Evolutionary conservation across 2,329 filamentous ascomycete species (phyloP).

Genomic region (Ophiostoma tasmaniense): DNA sequence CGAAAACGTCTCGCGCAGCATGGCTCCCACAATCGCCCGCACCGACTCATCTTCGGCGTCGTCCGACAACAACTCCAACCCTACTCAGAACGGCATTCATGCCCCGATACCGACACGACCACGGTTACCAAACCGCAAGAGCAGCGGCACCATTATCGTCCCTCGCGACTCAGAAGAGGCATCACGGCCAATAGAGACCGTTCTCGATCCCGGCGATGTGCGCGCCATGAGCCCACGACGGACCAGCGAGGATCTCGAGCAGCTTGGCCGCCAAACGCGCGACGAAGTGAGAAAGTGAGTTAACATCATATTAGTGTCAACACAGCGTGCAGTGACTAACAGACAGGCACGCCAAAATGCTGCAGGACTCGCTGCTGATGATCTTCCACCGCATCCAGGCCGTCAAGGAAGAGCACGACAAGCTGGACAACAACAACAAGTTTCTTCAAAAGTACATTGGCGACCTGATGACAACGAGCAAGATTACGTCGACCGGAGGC

Average conservation of each 20-base stretch:
- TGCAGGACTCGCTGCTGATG: constrained; percentile 82
- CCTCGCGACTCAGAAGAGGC: constrained; percentile 60
- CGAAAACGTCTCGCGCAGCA: not conserved
- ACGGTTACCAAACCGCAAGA: constrained; percentile 62
- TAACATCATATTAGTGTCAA: too few relatives aligned
- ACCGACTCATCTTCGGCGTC: constrained; percentile 30
- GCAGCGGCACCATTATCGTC: constrained; percentile 75
- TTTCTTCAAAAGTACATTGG: constrained; percentile 98
- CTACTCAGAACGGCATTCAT: constrained; percentile 32
- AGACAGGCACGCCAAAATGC: constrained; percentile 64
- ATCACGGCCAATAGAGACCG: constrained; percentile 62
- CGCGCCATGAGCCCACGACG: constrained; percentile 88
- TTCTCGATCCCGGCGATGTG: constrained; percentile 80
- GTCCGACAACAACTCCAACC: constrained; percentile 9
- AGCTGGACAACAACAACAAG: constrained; percentile 92
- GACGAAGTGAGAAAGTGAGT: constrained; percentile 53
- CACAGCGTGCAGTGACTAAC: constrained; percentile 7
- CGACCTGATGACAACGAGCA: constrained; percentile 82
- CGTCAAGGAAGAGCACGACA: constrained; percentile 90
- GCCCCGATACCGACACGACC: constrained; percentile 52
- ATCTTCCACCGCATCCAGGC: constrained; percentile 92
- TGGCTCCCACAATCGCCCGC: constrained; percentile 5
- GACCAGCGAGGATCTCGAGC: constrained; percentile 84
- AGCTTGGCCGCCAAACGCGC: constrained; percentile 73
- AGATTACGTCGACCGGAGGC: constrained; percentile 51